phyloP scores from a whole-genome alignment of 805 yeast genomes.

The Starmera amethionina region DNA sequence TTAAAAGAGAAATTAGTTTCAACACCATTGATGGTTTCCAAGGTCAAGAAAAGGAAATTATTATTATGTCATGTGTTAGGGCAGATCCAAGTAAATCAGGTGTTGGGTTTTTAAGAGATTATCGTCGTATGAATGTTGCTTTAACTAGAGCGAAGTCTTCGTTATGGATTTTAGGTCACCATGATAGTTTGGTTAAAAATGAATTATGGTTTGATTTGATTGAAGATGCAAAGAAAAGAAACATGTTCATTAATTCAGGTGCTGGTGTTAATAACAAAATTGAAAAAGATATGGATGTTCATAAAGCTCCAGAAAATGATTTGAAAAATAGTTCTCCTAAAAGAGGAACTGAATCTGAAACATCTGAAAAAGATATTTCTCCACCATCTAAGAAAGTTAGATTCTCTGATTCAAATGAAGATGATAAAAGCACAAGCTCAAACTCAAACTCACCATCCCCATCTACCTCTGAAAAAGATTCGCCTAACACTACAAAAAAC shows the following conservation, averaged over 20 bases:
- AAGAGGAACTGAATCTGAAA: background rate
- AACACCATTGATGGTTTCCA: slow-evolving; percentile 97
- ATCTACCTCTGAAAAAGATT: background rate
- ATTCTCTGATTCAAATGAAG: background rate
- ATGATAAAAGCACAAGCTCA: background rate
- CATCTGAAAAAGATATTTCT: background rate
- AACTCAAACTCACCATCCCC: background rate
- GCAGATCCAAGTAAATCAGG: slow-evolving; percentile 51
- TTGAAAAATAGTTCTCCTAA: background rate
- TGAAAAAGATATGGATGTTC: background rate
- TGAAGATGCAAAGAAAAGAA: slow-evolving; percentile 49
- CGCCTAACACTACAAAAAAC: background rate
- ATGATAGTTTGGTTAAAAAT: slow-evolving; percentile 51
- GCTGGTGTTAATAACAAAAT: slow-evolving; percentile 1
- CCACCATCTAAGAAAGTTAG: background rate
- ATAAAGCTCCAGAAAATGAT: background rate
- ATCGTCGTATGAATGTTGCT: slow-evolving; percentile 95
- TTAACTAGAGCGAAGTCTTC: slow-evolving; percentile 89
- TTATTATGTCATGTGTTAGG: slow-evolving; percentile 91
- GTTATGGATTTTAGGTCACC: slow-evolving; percentile 85
- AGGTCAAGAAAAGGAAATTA: slow-evolving; percentile 94
- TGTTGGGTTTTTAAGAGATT: slow-evolving; percentile 86
- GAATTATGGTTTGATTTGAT: slow-evolving; percentile 67
- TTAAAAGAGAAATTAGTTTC: slow-evolving; percentile 66
- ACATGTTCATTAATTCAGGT: slow-evolving; percentile 9